Evolutionary conservation across 1,284 basidiomycete genomes (phyloP), one percentile per base, ranked within the genome.

Genomic region (Termitomyces sp.): DNA sequence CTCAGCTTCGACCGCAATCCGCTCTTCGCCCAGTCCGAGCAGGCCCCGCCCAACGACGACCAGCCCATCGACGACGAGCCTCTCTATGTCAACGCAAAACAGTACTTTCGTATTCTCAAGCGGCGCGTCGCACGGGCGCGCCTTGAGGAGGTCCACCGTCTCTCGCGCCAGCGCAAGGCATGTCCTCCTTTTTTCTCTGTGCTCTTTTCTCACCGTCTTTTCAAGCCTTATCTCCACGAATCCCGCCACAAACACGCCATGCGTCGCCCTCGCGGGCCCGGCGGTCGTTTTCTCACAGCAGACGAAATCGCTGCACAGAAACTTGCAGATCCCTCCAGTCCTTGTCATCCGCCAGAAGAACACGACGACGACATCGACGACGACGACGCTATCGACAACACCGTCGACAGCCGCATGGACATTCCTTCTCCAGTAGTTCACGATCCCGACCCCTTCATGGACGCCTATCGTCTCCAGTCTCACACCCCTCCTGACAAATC

Each of bases 201-300:
- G 39, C 12, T 19, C 55, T 42, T 46, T 30, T 33, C 58, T 38
- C 38, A 34, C 30, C 50, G 49, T 58, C 36, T n/a, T 41, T 49
- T 55, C 30, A 58, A 98, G 93, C 95, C 95, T 1, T 98, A 98
- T 73, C 84, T 98, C 26, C 95, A 98, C 65, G 95, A 98, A 70
- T 96, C 93, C 24, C 85, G 96, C 44, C 96, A 99, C 76, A 93
- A 94, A 62, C 97, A 99, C 72, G 96, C 96, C 13, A 97, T 98
- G 86, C 87, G 94, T 42, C 84, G 96, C 34, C 96, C 96, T 13
- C 82, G 97, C 59, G 96, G 96, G 1, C 95, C 96, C 38, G 96
- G 97, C 28, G 96, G 96, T 19, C 86, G 96, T 31, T 98, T 98
- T 77, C 83, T 98, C 62, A 98, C 94, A 5, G 91, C 94, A 39